Evolutionary conservation across 75 land plant genomes (phyloP), one percentile per base, ranked within the genome.

Genomic region (Picea sitchensis): DNA sequence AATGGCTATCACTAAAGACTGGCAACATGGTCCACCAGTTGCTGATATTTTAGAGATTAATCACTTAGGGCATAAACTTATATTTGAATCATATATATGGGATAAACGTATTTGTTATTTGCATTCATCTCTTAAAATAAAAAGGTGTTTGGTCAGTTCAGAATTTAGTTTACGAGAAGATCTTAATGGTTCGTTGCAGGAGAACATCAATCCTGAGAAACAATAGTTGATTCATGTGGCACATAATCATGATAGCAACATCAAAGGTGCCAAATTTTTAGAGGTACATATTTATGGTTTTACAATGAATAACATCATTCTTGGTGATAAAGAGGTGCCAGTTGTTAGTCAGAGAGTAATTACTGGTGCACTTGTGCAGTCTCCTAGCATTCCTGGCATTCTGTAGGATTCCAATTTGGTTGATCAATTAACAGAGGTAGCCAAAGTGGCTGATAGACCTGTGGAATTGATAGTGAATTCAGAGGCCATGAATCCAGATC

Each of bases 31-130:
- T 26, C 26, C 0, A 26, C 26, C 26, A 26, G 0, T 0, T 26
- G 26, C 26, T 26, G 26, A 26, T 26, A 26, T 26, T 26, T 26
- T 26, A 26, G 26, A 81, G 72, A 82, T 94, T 73, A 94, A 90
- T 72, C 73, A 82, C 41, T 59, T 95, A 56, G 77, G 82, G 18
- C 85, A 86, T 80, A 82, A 88, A 61, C 89, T 96, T 64, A 81
- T 85, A n/a, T 80, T 86, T 20, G 26, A 26, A 26, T 26, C 26
- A 26, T 26, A 26, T 26, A 26, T 26, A 26, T 26, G 26, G 26
- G 26, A 26, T 26, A 26, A 0, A 26, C 0, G 26, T 26, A 0
- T 26, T 26, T 26, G 26, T 26, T 26, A 26, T 26, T 26, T 26
- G 26, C 26, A 26, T 26, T 26, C 26, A 26, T 26, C 26, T 26